A percentile compares a stretch with the other conserved stretches of the same genome.
Conservation (phyloP, 768 basidiomycete genomes). For the Boletus vermiculosoides region DNA sequence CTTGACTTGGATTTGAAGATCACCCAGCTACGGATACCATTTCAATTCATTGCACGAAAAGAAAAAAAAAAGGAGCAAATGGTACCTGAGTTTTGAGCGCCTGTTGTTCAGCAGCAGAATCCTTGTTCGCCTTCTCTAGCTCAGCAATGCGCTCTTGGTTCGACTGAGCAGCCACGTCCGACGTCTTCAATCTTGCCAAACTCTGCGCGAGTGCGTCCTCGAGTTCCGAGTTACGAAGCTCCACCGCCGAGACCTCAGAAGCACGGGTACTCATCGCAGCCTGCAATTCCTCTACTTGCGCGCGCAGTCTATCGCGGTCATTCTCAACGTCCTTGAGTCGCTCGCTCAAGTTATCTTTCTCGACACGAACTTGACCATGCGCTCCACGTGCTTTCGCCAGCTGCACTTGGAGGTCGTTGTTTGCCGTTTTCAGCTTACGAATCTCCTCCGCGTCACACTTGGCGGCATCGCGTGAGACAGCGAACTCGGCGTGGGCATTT, state of each 20-base stretch:
- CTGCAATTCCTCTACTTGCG: conserved; percentile 57
- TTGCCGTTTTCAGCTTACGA: conserved; percentile 48
- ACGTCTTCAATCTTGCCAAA: conserved; percentile 64
- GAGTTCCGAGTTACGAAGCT: conserved; percentile 55
- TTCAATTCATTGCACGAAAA: background rate
- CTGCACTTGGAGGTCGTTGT: conserved; percentile 70
- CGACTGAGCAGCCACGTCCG: conserved; percentile 64
- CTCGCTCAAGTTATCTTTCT: conserved; percentile 72
- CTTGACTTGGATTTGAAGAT: conserved; percentile 56
- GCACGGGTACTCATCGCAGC: conserved; percentile 40
- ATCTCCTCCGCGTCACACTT: conserved; percentile 71
- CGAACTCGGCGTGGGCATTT: conserved; percentile 59
- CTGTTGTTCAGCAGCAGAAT: conserved; percentile 56
- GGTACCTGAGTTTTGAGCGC: conserved; percentile 57
- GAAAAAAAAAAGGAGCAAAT: background rate
- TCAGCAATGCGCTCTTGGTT: conserved; percentile 59
- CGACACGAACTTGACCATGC: conserved; percentile 75
- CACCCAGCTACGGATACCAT: conserved; percentile 47
- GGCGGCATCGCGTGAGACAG: conserved; percentile 51
- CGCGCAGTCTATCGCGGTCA: conserved; percentile 62
- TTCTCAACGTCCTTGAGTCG: conserved; percentile 57
- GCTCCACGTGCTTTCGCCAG: conserved; percentile 73
- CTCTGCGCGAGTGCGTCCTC: conserved; percentile 76
- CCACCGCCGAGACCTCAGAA: conserved; percentile 46
- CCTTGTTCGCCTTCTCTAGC: conserved; percentile 60